These are phyloP conservation scores for Coniochaeta pulveracea DNA, from an alignment of 2,329 filamentous ascomycete genomes.

Conservation along the genomic window DNA sequence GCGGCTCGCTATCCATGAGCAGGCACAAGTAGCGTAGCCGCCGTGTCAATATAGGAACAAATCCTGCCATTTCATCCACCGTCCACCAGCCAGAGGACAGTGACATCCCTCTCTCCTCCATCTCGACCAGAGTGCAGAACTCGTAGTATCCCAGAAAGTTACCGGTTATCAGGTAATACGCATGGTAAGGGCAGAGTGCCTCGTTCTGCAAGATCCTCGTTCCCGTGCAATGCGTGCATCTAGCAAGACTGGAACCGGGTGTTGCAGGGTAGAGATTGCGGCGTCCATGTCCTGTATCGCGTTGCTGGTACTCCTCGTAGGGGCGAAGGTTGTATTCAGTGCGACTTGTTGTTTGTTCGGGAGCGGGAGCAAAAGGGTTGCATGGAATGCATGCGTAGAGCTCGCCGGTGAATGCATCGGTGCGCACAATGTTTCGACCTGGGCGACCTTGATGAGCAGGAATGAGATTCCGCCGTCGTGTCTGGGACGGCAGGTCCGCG, in stretches of 20 bases:
- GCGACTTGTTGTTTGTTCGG: not conserved
- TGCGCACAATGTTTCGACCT: not conserved
- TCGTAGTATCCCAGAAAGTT: not conserved
- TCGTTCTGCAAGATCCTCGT: not conserved
- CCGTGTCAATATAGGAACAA: not conserved
- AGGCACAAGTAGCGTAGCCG: not conserved
- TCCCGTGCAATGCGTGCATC: not conserved
- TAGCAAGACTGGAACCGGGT: not conserved
- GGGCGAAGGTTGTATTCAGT: not conserved
- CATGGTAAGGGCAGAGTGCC: conserved; percentile 1
- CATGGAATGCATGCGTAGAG: conserved; percentile 2
- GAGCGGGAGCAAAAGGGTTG: not conserved
- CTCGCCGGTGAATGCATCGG: not conserved
- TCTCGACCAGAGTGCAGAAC: conserved; percentile 1
- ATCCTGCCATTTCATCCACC: not conserved
- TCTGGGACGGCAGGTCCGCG: too few species aligned
- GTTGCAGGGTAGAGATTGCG: not conserved
- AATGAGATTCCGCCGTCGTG: too few species aligned
- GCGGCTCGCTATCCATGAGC: not conserved
- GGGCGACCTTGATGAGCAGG: conserved; percentile 1
- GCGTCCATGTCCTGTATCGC: not conserved
- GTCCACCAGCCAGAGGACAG: not conserved
- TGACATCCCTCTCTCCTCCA: not conserved
- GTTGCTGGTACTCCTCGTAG: not conserved
- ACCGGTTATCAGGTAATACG: not conserved